phyloP scores from a whole-genome alignment of 2,329 filamentous ascomycete genomes.

The Metarhizium brunneum region DNA sequence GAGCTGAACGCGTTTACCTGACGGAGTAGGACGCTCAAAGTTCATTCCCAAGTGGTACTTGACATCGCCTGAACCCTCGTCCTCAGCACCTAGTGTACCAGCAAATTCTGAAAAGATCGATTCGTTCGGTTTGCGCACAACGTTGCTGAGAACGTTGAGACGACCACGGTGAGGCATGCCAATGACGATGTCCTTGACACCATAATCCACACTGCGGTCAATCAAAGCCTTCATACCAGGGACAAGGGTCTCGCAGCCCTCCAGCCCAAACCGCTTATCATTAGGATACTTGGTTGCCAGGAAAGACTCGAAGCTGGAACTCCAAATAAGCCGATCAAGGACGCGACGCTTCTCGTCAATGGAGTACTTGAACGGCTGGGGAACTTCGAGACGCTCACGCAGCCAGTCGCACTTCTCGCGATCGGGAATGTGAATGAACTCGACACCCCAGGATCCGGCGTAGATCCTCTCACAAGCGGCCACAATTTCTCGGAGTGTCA shows the following conservation, averaged over 20 bases:
- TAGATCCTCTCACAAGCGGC: slow-evolving; percentile 90
- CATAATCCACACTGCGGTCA: slow-evolving; percentile 95
- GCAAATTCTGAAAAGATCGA: slow-evolving; percentile 99
- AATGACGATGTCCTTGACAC: slow-evolving; percentile 98
- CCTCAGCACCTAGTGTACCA: slow-evolving; percentile 75
- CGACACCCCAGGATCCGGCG: slow-evolving; percentile 92
- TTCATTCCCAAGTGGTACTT: slow-evolving; percentile 99
- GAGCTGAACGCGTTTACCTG: slow-evolving; percentile 97
- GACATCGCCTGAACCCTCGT: slow-evolving; percentile 96
- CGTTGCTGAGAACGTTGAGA: slow-evolving; percentile 95
- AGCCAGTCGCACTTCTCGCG: slow-evolving; percentile 98
- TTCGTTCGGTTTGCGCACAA: slow-evolving; percentile 98
- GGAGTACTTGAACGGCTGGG: slow-evolving; percentile 91
- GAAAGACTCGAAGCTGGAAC: slow-evolving; percentile 94
- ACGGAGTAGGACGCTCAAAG: slow-evolving; percentile 96
- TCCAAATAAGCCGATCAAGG: slow-evolving; percentile 96
- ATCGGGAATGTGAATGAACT: slow-evolving; percentile 98
- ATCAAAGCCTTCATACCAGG: slow-evolving; percentile 99
- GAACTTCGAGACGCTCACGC: slow-evolving; percentile 87
- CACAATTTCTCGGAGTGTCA: slow-evolving; percentile 93
- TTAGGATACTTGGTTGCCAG: slow-evolving; percentile 97
- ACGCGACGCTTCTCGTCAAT: slow-evolving; percentile 98
- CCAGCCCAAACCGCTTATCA: slow-evolving; percentile 97
- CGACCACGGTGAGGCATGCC: slow-evolving; percentile 99
- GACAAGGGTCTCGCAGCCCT: slow-evolving; percentile 93